phyloP scores from a whole-genome alignment of 306 rosid genomes.

The Gastrolobium bilobum region DNA sequence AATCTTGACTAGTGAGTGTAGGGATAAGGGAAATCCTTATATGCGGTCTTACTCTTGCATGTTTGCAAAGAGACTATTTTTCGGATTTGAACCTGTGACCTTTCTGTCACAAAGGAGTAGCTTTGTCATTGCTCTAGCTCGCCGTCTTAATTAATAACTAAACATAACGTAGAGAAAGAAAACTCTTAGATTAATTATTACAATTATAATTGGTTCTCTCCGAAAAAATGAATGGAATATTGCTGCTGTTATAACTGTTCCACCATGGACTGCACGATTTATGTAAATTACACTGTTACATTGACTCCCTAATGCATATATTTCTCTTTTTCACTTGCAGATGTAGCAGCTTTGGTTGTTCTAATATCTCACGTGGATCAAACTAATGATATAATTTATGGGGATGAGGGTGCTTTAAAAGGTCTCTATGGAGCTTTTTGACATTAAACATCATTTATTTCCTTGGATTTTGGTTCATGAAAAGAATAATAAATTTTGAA shows the following conservation, averaged over 20 bases:
- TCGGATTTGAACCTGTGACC: too few species aligned
- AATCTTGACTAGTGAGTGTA: too few species aligned
- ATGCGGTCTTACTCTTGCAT: too few species aligned
- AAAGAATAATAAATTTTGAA: conserved; percentile 34
- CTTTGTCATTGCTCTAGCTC: too few species aligned
- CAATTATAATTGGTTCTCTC: background rate
- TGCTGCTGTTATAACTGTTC: conserved; percentile 24
- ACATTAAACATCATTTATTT: conserved; percentile 34
- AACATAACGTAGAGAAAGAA: conserved; percentile 17
- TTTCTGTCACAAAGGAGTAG: too few species aligned
- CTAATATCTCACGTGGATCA: conserved; percentile 61
- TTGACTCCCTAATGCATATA: conserved; percentile 38
- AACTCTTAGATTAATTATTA: conserved; percentile 36
- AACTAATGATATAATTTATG: conserved; percentile 61
- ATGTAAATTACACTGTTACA: conserved; percentile 13
- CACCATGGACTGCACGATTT: conserved; percentile 9
- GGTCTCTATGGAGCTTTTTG: conserved; percentile 57
- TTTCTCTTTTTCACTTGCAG: conserved; percentile 62
- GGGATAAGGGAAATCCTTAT: too few species aligned
- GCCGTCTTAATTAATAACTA: background rate
- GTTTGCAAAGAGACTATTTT: too few species aligned
- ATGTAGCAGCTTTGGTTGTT: conserved; percentile 74
- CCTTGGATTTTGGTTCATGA: conserved; percentile 44
- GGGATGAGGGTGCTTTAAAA: conserved; percentile 61
- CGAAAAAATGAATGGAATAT: conserved; percentile 3